Conservation (phyloP, 1,139 yeast genomes). For the Yarrowia galli region DNA sequence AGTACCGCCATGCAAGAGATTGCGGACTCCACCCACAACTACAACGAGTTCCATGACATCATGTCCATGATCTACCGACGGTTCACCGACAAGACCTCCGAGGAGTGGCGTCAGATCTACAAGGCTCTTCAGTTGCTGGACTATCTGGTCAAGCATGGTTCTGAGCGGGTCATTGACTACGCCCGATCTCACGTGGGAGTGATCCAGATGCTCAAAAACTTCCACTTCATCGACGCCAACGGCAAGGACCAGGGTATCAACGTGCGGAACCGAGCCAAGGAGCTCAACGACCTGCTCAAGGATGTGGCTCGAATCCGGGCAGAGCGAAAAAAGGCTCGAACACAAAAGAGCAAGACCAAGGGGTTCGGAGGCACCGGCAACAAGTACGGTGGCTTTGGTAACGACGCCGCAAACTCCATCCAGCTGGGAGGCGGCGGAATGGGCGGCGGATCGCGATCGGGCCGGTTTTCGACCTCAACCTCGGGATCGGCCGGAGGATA, state of each 20-base stretch:
- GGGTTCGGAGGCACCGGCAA: constrained; percentile 54
- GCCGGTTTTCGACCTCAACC: constrained; percentile 34
- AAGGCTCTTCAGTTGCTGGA: constrained; percentile 91
- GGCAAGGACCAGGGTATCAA: constrained; percentile 97
- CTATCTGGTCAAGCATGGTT: constrained; percentile 87
- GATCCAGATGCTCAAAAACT: constrained; percentile 87
- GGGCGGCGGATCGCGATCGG: constrained; percentile 34
- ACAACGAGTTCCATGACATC: constrained; percentile 57
- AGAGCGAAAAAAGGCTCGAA: constrained; percentile 78
- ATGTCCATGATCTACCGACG: constrained; percentile 61
- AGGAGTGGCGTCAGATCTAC: constrained; percentile 98
- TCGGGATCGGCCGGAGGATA: constrained; percentile 51
- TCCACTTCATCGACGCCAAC: constrained; percentile 92
- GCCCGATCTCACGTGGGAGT: constrained; percentile 83
- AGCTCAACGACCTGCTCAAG: constrained; percentile 69
- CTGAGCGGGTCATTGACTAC: constrained; percentile 94
- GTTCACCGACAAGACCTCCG: constrained; percentile 92
- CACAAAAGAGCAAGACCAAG: constrained; percentile 67
- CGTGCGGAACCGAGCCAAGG: constrained; percentile 89
- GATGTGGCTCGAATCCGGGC: constrained; percentile 79
- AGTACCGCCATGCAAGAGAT: constrained; percentile 90
- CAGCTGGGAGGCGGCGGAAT: constrained; percentile 44
- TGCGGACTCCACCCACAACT: constrained; percentile 92
- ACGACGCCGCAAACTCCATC: constrained; percentile 47
- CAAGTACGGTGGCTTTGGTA: constrained; percentile 54